A percentile compares a stretch with the other conserved stretches of the same genome.
Conservation (phyloP, 129 eudicot genomes). For the Helianthus tuberosus region DNA sequence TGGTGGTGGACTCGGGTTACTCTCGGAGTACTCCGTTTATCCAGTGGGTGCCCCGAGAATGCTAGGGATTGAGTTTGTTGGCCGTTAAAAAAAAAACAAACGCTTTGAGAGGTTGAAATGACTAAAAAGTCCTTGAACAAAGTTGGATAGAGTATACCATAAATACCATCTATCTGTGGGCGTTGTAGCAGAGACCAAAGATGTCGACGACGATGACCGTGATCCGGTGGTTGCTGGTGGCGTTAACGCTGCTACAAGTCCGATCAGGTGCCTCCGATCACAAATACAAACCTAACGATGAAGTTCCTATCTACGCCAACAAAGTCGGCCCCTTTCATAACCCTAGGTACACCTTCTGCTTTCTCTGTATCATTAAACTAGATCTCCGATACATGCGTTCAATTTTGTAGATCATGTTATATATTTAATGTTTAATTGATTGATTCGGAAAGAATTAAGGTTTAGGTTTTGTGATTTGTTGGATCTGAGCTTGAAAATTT, state of each 20-base stretch:
- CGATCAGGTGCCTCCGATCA: slow-evolving; percentile 79
- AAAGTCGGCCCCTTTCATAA: slow-evolving; percentile 93
- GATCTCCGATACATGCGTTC: slow-evolving; percentile 21
- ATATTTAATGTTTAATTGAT: slow-evolving; percentile 15
- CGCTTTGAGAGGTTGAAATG: not conserved
- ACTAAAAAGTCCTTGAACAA: slow-evolving; percentile 27
- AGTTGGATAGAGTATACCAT: slow-evolving; percentile 1
- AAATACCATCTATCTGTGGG: slow-evolving; percentile 9
- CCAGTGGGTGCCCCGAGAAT: no score
- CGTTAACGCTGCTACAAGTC: slow-evolving; percentile 34
- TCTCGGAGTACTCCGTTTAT: no score
- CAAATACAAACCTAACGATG: slow-evolving; percentile 63
- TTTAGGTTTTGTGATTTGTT: slow-evolving; percentile 11
- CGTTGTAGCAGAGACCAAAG: slow-evolving; percentile 26
- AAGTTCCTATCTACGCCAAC: slow-evolving; percentile 83
- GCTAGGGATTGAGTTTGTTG: no score
- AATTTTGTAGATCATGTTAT: not conserved
- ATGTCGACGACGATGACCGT: slow-evolving; percentile 33
- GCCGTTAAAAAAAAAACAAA: no score
- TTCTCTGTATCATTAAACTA: not conserved
- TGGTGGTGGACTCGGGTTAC: no score
- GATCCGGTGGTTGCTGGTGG: slow-evolving; percentile 45
- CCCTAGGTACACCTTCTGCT: slow-evolving; percentile 58
- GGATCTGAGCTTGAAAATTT: slow-evolving; percentile 30
- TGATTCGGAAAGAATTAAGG: not conserved